Percentiles rank a stretch among this genome's conserved stretches.
Evolutionary conservation across 257 asterid genomes (phyloP).

Genomic region (Petrea volubilis): DNA sequence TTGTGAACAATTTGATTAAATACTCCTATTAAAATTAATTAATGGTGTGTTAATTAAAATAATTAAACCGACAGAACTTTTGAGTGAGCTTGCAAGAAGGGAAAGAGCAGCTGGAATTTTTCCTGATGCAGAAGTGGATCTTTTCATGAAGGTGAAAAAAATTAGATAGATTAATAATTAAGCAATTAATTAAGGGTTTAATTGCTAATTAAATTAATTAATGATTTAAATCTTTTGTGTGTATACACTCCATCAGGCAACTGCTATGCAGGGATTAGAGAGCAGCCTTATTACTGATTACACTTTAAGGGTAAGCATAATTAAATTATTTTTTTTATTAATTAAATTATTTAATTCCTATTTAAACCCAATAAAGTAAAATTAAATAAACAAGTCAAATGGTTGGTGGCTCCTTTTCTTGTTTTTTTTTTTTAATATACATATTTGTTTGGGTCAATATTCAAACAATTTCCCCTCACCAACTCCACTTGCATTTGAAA

Average conservation of each 20-base stretch:
- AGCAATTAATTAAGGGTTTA: background rate
- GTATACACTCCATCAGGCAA: slow-evolving; percentile 41
- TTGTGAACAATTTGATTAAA: background rate
- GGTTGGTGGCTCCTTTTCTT: too few species aligned
- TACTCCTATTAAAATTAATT: too few species aligned
- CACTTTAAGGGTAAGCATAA: slow-evolving; percentile 46
- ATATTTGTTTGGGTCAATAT: too few species aligned
- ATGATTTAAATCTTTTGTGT: background rate
- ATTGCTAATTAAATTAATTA: background rate
- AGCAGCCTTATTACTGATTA: slow-evolving; percentile 74
- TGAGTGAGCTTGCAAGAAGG: slow-evolving; percentile 72
- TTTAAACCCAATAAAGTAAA: background rate
- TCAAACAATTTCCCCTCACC: too few species aligned
- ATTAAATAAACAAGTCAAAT: background rate
- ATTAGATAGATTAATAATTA: background rate
- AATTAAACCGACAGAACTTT: slow-evolving; percentile 46
- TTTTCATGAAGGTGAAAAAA: slow-evolving; percentile 92
- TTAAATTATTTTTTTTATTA: background rate
- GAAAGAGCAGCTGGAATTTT: slow-evolving; percentile 73
- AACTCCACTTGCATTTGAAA: too few species aligned
- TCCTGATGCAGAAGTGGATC: slow-evolving; percentile 84
- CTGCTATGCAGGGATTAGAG: slow-evolving; percentile 56
- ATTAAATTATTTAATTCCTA: background rate
- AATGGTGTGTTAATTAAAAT: too few species aligned
- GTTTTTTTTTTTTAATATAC: too few species aligned